Base-by-base conservation (phyloP, 202 grass and related monocot genomes). In the Schoenoplectus triqueter region DNA sequence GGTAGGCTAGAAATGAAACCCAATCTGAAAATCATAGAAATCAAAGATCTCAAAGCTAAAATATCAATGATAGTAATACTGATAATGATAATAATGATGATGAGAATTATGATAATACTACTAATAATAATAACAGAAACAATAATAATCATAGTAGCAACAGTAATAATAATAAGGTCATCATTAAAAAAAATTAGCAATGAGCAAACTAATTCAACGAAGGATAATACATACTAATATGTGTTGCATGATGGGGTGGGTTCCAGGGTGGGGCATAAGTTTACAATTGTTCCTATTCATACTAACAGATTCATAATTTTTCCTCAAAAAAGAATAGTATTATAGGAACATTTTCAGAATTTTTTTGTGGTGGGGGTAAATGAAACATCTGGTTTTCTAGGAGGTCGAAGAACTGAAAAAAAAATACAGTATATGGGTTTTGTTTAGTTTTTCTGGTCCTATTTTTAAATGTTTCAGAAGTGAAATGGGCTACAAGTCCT, bases 181-280 rank as follows among this genome's bases (percentile, higher is more conserved):
- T 15, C 20, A 52, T 66, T 66, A 21, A 2, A 71, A 22, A 85
- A 62, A 77, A 48, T 59, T 78, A 78, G 52, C 22, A 61, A 60
- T 44, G 60, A 17, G 31, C 39, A 61, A 61, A 79, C 13, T 61
- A 79, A 61, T 79, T 79, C 31, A 79, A 79, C 55, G 13, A 79
- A 79, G 31, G 54, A 60, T 18, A 79, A 60, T 11, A 59, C 13
- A 44, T 15, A 14, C 66, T 15, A 6, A 42, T 69, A 69, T 44
- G 10, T 14, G 39, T 39, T 69, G 45, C 7, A 46, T 51, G 46
- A 62, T 18, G 6, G 14, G 15, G 59, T 17, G 59, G n/a, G n/a
- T 47, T 47, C 1, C 59, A 62, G n/a, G 59, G 15, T 18, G 5
- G 3, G 14, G 59, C 59, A 62, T 62, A 62, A 18, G 17, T 61